Evolutionary conservation across 2,329 filamentous ascomycete species (phyloP).

Genomic region (Cephalotrichum gorgonifer): DNA sequence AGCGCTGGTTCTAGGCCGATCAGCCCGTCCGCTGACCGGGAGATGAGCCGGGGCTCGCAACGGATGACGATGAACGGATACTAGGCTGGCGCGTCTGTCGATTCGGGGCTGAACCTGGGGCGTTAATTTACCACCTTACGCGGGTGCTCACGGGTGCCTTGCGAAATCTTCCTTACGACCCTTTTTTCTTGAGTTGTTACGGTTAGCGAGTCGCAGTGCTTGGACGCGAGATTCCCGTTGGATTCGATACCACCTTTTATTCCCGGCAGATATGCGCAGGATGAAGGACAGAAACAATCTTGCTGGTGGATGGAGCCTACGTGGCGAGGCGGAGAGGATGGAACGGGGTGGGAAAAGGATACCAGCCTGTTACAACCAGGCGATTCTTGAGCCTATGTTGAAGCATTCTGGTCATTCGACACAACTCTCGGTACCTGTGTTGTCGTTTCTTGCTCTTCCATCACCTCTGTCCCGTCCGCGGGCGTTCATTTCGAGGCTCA

Average conservation of each 20-base stretch:
- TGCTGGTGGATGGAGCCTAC: too few relatives aligned
- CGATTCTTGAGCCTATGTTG: not conserved
- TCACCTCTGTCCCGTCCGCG: slow-evolving; percentile 27
- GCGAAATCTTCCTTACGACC: not conserved
- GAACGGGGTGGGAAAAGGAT: not conserved
- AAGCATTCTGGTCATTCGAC: not conserved
- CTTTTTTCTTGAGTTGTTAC: slow-evolving; percentile 2
- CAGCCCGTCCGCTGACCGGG: slow-evolving; percentile 86
- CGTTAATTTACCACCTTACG: too few relatives aligned
- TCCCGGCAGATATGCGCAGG: not conserved
- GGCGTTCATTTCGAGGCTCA: slow-evolving; percentile 22
- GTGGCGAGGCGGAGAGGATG: too few relatives aligned
- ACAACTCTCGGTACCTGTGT: slow-evolving; percentile 10
- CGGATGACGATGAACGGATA: slow-evolving; percentile 99
- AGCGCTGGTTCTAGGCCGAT: slow-evolving; percentile 84
- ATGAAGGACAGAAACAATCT: not conserved
- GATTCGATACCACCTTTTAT: not conserved
- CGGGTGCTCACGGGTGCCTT: not conserved
- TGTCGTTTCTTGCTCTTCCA: slow-evolving; percentile 20
- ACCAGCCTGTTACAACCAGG: not conserved
- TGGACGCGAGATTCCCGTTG: not conserved
- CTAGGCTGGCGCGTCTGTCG: slow-evolving; percentile 34
- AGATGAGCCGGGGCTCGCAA: slow-evolving; percentile 94
- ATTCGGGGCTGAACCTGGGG: not conserved
- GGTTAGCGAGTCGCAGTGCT: slow-evolving; percentile 3